These are phyloP conservation scores for Phaeosphaeria sp. DNA, from an alignment of 2,329 filamentous ascomycete species.

Conservation along the genomic window DNA sequence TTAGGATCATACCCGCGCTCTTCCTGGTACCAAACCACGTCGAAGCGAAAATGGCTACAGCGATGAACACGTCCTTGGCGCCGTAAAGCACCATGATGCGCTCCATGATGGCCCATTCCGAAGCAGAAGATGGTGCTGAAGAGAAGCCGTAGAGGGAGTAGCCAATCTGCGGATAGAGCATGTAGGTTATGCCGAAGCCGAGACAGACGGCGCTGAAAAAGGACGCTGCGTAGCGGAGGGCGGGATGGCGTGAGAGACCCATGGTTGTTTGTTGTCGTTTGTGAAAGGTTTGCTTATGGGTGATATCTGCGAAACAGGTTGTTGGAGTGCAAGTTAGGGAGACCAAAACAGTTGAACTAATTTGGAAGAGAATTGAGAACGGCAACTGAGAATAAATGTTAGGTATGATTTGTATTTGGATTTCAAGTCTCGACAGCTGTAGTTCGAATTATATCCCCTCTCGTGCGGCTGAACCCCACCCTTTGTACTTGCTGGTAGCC, in stretches of 20 bases:
- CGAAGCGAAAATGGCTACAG: constrained; percentile 47
- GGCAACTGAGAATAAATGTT: no score
- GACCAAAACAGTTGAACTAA: no score
- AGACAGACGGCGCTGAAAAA: constrained; percentile 39
- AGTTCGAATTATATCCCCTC: not conserved
- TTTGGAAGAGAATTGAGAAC: not conserved
- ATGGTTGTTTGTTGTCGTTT: constrained; percentile 5
- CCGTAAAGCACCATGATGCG: constrained; percentile 57
- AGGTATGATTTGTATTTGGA: not conserved
- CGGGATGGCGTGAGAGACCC: constrained; percentile 12
- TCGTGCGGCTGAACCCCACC: not conserved
- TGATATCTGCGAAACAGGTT: no score
- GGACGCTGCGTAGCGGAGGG: constrained; percentile 19
- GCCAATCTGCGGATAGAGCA: constrained; percentile 44
- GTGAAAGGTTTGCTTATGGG: no score
- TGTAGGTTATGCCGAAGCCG: constrained; percentile 50
- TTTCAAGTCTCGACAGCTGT: not conserved
- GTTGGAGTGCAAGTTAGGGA: no score
- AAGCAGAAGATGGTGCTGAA: constrained; percentile 22
- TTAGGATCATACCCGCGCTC: constrained; percentile 52
- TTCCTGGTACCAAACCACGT: constrained; percentile 49
- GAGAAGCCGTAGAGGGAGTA: constrained; percentile 49
- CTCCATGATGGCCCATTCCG: constrained; percentile 51
- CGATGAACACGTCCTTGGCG: constrained; percentile 59
- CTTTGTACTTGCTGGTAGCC: not conserved